A percentile compares a stretch with the other conserved stretches of the same genome.
phyloP scores from a whole-genome alignment of 2,329 filamentous ascomycete genomes.

The Microsporum audouinii region DNA sequence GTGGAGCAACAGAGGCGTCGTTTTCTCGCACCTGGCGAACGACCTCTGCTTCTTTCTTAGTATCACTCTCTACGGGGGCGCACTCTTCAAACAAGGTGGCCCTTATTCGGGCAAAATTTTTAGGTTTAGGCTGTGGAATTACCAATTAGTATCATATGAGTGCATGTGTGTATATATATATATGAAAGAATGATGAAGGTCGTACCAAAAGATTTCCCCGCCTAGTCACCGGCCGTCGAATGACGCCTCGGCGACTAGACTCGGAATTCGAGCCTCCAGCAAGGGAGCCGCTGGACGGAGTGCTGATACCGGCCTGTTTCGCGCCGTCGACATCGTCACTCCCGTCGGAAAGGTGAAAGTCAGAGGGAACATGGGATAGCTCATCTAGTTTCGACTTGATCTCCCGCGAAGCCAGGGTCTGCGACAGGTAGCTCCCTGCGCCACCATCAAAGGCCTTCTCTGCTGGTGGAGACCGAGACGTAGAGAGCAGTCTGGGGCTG shows the following conservation, averaged over 20 bases:
- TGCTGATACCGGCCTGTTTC: conserved; percentile 21
- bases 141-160: not conserved
- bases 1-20: conserved; percentile 51
- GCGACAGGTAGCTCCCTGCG: conserved; percentile 43
- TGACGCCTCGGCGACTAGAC: conserved; percentile 59
- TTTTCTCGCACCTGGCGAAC: conserved; percentile 90
- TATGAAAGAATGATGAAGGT: not conserved
- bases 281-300: conserved; percentile 19
- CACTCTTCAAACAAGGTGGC: conserved; percentile 82
- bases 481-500: conserved; percentile 56
- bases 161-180: too few species aligned
- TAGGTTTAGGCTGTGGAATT: conserved; percentile 71
- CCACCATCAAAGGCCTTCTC: conserved; percentile 44
- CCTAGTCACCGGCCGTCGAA: conserved; percentile 70
- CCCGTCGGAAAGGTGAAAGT: conserved; percentile 66
- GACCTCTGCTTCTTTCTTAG: conserved; percentile 84
- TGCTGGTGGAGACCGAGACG: conserved; percentile 66
- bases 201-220: conserved; percentile 75
- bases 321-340: conserved; percentile 63
- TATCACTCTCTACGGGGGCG: conserved; percentile 76
- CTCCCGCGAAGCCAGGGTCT: not conserved
- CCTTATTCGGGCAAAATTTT: conserved; percentile 85
- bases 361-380: conserved; percentile 80
- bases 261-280: conserved; percentile 27
- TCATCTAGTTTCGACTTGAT: conserved; percentile 61